Percentiles rank a stretch among this genome's conserved stretches.
These are phyloP conservation scores for Pleurotus ostreatus DNA, from an alignment of 768 basidiomycete genomes.

Conservation along the genomic window DNA sequence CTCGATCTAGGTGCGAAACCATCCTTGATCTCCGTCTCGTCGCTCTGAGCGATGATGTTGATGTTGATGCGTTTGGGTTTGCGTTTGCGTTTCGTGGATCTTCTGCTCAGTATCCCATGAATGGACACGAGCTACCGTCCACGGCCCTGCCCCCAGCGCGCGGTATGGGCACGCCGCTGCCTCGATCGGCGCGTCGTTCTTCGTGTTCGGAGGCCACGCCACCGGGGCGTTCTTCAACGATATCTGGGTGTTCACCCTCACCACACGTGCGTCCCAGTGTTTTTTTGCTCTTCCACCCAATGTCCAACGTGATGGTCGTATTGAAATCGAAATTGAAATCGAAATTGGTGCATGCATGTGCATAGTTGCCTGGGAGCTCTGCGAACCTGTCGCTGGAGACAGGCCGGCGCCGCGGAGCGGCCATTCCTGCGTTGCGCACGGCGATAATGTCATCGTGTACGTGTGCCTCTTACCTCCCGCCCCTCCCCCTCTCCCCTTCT, in stretches of 20 bases:
- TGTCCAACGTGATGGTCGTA: too few relatives aligned
- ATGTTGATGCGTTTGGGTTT: neutral
- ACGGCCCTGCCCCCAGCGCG: slow-evolving; percentile 76
- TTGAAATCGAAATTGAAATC: too few relatives aligned
- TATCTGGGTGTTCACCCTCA: slow-evolving; percentile 93
- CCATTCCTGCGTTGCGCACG: slow-evolving; percentile 80
- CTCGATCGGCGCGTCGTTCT: slow-evolving; percentile 87
- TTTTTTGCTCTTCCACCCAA: too few relatives aligned
- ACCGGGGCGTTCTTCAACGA: slow-evolving; percentile 94
- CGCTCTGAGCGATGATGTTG: neutral
- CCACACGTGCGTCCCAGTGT: slow-evolving; percentile 62
- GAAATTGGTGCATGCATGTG: too few relatives aligned
- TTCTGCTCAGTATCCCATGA: slow-evolving; percentile 72
- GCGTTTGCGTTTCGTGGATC: neutral
- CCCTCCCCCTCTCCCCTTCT: too few relatives aligned
- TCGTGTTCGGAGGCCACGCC: slow-evolving; percentile 94
- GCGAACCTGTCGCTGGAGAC: slow-evolving; percentile 53
- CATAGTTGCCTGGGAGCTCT: slow-evolving; percentile 54
- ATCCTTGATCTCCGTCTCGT: slow-evolving; percentile 11
- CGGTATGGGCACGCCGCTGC: slow-evolving; percentile 95
- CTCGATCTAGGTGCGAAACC: slow-evolving; percentile 77
- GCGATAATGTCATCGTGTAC: slow-evolving; percentile 81
- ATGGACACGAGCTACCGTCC: slow-evolving; percentile 85
- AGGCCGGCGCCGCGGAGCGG: slow-evolving; percentile 84
- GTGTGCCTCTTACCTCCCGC: slow-evolving; percentile 19